Conservation (phyloP, 306 rosid genomes). For the Elaeagnus macrophylla region DNA sequence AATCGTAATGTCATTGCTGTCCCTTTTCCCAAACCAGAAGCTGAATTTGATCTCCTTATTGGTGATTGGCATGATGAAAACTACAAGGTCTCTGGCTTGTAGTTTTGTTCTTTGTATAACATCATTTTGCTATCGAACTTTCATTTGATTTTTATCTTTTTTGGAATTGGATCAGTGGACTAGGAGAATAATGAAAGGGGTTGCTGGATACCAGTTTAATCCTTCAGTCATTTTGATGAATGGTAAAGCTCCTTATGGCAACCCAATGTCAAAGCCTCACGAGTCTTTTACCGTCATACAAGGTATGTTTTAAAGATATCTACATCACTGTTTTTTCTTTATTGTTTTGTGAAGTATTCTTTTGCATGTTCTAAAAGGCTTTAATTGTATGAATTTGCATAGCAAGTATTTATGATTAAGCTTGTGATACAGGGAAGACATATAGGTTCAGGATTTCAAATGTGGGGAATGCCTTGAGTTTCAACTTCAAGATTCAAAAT, state of each 20-base stretch:
- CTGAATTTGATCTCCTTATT: conserved; percentile 62
- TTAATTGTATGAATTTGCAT: not conserved
- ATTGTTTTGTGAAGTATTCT: too few relatives aligned
- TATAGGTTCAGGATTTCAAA: conserved; percentile 79
- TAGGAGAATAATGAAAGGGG: conserved; percentile 23
- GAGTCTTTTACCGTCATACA: conserved; percentile 57
- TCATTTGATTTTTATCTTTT: not conserved
- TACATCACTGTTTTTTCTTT: too few relatives aligned
- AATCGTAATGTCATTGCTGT: conserved; percentile 41
- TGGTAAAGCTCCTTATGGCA: conserved; percentile 49
- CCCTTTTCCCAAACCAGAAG: conserved; percentile 72
- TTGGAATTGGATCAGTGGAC: conserved; percentile 28
- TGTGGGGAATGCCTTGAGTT: conserved; percentile 62
- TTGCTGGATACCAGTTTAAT: conserved; percentile 3
- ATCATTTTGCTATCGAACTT: not conserved
- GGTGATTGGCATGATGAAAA: conserved; percentile 67
- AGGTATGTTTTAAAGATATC: conserved; percentile 27
- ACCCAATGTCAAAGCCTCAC: conserved; percentile 23
- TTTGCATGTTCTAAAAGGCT: not conserved
- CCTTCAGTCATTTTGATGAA: conserved; percentile 61
- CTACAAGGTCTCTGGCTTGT: conserved; percentile 45
- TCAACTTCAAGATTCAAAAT: conserved; percentile 71
- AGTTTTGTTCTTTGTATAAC: not conserved
- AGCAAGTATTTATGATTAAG: not conserved
- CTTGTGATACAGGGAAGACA: conserved; percentile 48